These are phyloP conservation scores for Xylaria flabelliformis DNA, from an alignment of 495 filamentous ascomycete species.

Conservation along the genomic window DNA sequence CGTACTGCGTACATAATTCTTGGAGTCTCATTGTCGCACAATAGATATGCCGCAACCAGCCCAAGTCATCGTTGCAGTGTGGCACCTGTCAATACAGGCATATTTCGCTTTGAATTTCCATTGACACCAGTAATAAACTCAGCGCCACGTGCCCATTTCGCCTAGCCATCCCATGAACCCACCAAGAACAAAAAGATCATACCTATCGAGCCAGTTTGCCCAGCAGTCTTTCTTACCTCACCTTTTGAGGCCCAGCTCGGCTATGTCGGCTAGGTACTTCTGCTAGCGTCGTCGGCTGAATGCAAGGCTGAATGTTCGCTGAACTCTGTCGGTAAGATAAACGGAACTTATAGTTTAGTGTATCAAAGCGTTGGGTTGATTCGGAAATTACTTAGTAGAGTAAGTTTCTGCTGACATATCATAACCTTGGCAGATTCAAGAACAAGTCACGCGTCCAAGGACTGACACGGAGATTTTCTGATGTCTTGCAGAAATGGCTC, in stretches of 20 bases:
- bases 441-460: background rate
- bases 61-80: background rate
- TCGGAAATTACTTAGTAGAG: background rate
- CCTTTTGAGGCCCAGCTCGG: conserved; percentile 6
- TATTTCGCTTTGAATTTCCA: background rate
- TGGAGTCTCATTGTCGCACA: background rate
- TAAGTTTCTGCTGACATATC: background rate
- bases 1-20: background rate
- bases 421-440: background rate
- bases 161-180: background rate
- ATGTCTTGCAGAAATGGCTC: conserved; percentile 7
- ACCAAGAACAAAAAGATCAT: background rate
- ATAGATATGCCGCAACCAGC: background rate
- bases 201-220: conserved; percentile 17
- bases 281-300: conserved; percentile 9
- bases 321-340: background rate
- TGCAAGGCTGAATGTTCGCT: conserved; percentile 23
- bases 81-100: background rate
- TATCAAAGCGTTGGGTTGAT: background rate
- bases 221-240: background rate
- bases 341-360: background rate
- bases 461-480: background rate
- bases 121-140: background rate
- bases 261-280: background rate
- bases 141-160: background rate